Conservation (phyloP, 345 rosid genomes). For the Dipteronia dyeriana region DNA sequence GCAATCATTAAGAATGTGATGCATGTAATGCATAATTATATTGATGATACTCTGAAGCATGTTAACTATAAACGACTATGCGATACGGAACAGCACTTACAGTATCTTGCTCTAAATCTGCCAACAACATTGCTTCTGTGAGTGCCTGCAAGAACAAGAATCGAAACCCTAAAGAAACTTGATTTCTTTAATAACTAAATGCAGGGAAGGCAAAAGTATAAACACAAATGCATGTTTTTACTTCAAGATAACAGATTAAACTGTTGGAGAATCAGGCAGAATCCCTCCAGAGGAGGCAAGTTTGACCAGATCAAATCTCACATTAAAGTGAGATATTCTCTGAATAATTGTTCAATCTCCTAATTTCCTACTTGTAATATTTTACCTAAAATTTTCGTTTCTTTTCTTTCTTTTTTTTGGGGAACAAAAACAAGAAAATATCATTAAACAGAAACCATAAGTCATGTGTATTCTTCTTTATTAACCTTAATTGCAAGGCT, state of each 20-base stretch:
- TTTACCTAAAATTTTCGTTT: not conserved
- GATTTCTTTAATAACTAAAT: constrained; percentile 10
- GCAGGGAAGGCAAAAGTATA: not conserved
- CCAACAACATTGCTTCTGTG: constrained; percentile 77
- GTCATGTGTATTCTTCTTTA: not conserved
- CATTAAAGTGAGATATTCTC: not conserved
- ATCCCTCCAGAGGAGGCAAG: not conserved
- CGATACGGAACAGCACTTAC: constrained; percentile 41
- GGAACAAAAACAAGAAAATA: not conserved
- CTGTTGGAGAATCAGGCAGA: not conserved
- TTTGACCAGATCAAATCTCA: not conserved
- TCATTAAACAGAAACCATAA: not conserved
- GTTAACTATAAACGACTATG: constrained; percentile 10
- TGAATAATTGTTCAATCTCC: not conserved
- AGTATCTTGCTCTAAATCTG: constrained; percentile 85
- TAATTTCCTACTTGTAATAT: not conserved
- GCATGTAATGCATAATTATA: not conserved
- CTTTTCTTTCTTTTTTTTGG: not conserved
- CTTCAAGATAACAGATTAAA: not conserved
- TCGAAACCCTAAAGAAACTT: not conserved
- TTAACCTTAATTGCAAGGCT: not conserved
- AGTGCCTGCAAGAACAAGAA: constrained; percentile 57
- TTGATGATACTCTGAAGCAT: not conserved
- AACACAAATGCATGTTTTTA: not conserved
- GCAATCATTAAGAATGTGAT: constrained; percentile 3